Percentiles rank a stretch among this genome's conserved stretches.
Conservation (phyloP, 148 eudicot species). For the Bassia scoparia region DNA sequence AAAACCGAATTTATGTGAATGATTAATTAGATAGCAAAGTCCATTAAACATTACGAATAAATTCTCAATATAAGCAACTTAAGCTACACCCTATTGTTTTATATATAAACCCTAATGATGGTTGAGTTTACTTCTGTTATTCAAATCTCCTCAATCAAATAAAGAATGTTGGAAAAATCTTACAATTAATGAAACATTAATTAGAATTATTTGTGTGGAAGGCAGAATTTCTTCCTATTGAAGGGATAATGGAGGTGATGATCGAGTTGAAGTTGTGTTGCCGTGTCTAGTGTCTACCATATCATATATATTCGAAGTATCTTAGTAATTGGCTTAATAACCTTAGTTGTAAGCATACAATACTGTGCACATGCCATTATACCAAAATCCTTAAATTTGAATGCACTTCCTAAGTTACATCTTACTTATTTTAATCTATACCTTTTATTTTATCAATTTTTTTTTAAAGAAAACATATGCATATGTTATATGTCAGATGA, state of each 20-base stretch:
- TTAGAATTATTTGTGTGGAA: not conserved
- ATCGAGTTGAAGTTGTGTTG: not conserved
- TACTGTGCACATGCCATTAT: constrained; percentile 12
- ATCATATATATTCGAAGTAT: not conserved
- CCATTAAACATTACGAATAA: too few relatives aligned
- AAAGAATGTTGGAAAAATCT: not conserved
- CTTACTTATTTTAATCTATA: not conserved
- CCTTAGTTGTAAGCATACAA: constrained; percentile 15
- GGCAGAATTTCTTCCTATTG: not conserved
- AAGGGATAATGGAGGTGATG: not conserved
- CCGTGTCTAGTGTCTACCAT: not conserved
- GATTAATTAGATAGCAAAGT: too few relatives aligned
- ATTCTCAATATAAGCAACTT: too few relatives aligned
- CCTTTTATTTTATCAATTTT: not conserved
- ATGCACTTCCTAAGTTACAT: not conserved
- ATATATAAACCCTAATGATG: too few relatives aligned
- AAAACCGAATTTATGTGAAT: too few relatives aligned
- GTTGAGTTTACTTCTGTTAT: too few relatives aligned
- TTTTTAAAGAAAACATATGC: constrained; percentile 22
- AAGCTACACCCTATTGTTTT: too few relatives aligned
- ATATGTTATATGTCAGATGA: constrained; percentile 19
- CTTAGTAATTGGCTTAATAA: not conserved
- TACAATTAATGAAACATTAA: too few relatives aligned
- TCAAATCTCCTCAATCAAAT: too few relatives aligned
- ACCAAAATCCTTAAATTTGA: not conserved